These are phyloP conservation scores for Huiozyma sinensis DNA, from an alignment of 805 yeast species.

Conservation along the genomic window DNA sequence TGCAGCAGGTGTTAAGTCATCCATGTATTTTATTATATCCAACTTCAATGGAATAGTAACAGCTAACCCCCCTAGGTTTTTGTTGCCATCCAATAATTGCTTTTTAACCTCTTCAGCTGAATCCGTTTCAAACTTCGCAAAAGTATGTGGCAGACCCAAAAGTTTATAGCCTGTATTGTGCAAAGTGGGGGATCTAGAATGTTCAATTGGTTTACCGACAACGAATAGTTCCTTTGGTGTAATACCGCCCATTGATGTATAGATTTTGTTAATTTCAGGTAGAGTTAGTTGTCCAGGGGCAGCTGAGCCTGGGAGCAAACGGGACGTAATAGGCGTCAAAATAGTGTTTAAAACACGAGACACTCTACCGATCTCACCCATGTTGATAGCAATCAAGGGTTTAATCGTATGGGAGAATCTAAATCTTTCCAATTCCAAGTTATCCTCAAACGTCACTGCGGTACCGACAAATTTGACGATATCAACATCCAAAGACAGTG, in stretches of 20 bases:
- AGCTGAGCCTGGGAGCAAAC: slow-evolving; percentile 51
- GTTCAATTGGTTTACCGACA: slow-evolving; percentile 72
- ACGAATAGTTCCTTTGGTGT: slow-evolving; percentile 50
- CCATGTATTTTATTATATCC: slow-evolving; percentile 59
- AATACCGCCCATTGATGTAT: slow-evolving; percentile 53
- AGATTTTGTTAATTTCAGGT: slow-evolving; percentile 48
- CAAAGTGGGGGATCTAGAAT: slow-evolving; percentile 80
- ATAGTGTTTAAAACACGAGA: slow-evolving; percentile 67
- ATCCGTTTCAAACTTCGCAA: slow-evolving; percentile 56
- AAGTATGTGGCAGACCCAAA: slow-evolving; percentile 70
- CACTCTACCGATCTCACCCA: slow-evolving; percentile 65
- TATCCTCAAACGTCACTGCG: slow-evolving; percentile 57
- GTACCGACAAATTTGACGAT: slow-evolving; percentile 74
- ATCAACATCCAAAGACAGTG: slow-evolving; percentile 55
- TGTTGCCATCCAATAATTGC: slow-evolving; percentile 35
- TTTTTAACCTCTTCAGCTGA: slow-evolving; percentile 47
- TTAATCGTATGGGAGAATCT: slow-evolving; percentile 38
- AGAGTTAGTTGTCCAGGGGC: slow-evolving; percentile 75
- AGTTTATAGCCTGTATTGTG: slow-evolving; percentile 70
- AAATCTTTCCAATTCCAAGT: slow-evolving; percentile 60
- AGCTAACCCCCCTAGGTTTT: slow-evolving; percentile 80
- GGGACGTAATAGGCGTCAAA: slow-evolving; percentile 79
- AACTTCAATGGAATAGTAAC: slow-evolving; percentile 90
- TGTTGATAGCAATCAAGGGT: slow-evolving; percentile 78
- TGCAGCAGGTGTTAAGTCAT: slow-evolving; percentile 67